Conservation (phyloP, 2,329 filamentous ascomycete genomes). For the Aspergillus ochraceoroseus region DNA sequence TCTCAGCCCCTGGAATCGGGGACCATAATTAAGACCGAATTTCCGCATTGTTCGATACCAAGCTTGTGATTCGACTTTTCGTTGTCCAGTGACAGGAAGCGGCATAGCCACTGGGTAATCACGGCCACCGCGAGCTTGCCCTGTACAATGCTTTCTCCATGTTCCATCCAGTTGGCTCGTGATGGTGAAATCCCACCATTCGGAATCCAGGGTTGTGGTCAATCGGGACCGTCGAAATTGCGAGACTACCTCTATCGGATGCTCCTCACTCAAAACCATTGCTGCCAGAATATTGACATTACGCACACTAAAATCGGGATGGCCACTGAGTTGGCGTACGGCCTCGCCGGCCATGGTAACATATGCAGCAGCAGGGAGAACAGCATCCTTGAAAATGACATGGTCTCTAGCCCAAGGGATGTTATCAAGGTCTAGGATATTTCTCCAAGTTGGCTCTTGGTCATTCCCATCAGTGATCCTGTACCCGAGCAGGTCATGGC, state of each 20-base stretch:
- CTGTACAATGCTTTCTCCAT: conserved; percentile 13
- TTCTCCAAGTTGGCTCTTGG: conserved; percentile 41
- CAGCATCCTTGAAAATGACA: conserved; percentile 34
- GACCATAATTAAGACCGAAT: conserved; percentile 14
- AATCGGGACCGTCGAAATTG: conserved; percentile 7
- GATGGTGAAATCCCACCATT: conserved; percentile 18
- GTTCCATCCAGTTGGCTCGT: not conserved
- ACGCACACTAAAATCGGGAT: too few species aligned
- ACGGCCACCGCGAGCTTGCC: conserved; percentile 5
- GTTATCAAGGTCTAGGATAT: conserved; percentile 22
- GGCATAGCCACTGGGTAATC: not conserved
- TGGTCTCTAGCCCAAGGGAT: conserved; percentile 28
- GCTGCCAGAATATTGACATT: not conserved
- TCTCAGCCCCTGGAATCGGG: conserved; percentile 13
- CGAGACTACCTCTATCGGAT: conserved; percentile 16
- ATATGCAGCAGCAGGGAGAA: conserved; percentile 46
- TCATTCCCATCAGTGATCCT: conserved; percentile 28
- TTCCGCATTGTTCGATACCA: conserved; percentile 11
- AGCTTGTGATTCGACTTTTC: not conserved
- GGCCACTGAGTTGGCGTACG: conserved; percentile 5
- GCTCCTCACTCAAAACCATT: not conserved
- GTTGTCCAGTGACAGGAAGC: not conserved
- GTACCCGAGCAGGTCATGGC: conserved; percentile 28
- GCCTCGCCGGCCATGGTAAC: conserved; percentile 46
- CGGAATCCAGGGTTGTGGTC: conserved; percentile 6